Evolutionary conservation across 2,329 filamentous ascomycete species (phyloP), one percentile per base, ranked within the genome.

Genomic region (Hirsutella thompsonii): DNA sequence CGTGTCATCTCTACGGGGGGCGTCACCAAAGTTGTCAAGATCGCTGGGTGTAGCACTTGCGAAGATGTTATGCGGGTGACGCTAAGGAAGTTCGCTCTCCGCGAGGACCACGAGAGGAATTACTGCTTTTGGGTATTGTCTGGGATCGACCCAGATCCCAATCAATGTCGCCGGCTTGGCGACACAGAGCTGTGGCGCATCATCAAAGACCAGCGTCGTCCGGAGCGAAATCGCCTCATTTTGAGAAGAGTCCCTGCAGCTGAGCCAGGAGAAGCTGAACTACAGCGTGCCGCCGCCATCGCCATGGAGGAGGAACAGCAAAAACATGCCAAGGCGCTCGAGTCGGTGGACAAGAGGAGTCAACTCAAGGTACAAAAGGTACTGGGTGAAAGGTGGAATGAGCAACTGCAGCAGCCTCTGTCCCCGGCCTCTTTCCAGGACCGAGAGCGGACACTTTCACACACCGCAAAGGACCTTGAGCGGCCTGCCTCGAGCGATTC

Each of bases 51-150:
- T 70, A 88, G 81, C 55, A 92, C 83, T 5, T 84, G 87, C 45
- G 92, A 95, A 54, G 88, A 96, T 50, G 85, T 96, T 40, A 90
- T 95, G 69, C 74, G 88, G 36, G 83, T 86, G 45, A 94, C 92
- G 0, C 65, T 96, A 36, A 79, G 83, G 50, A 96, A 96, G 59
- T 85, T 94, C 47, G 79, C 81, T 33, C 72, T 94, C 23, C 84
- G 88, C 19, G 88, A 94, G 55, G 85, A 90, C 47, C 88, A 95
- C 54, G 84, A 92, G 57, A 79, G 88, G 53, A 94, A 93, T 55
- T 96, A 94, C 64, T 95, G 89, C 66, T 96, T 98, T 65, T 96
- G 92, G 69, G 82, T 94, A 1, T 70, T 96, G 44, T 81, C 86
- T 49, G 90, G 89, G 39, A 68, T 87, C 32, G 87, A 95, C 37